phyloP scores from a whole-genome alignment of 2,329 filamentous ascomycete genomes.

The Aurifilum marmelostoma region DNA sequence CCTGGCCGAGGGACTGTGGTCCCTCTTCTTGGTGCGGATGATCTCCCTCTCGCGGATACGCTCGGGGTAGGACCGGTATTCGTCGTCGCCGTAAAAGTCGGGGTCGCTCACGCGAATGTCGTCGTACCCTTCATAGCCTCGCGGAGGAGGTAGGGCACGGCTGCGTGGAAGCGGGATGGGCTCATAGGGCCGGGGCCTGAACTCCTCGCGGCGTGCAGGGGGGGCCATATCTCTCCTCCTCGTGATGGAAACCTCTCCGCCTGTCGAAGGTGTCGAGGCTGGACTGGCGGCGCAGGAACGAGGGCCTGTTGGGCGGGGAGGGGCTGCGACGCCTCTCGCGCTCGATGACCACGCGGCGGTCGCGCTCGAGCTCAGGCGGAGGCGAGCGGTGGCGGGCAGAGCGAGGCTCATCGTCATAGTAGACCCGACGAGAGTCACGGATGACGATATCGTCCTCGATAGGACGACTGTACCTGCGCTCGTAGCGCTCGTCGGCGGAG shows the following conservation, averaged over 20 bases:
- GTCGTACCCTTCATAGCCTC: constrained; percentile 62
- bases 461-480: constrained; percentile 47
- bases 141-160: constrained; percentile 61
- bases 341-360: constrained; percentile 59
- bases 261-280: constrained; percentile 91
- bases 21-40: constrained; percentile 51
- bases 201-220: constrained; percentile 56
- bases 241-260: constrained; percentile 56
- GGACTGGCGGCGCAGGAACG: constrained; percentile 77
- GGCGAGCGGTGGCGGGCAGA: constrained; percentile 38
- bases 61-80: constrained; percentile 66
- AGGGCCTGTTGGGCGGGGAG: constrained; percentile 63
- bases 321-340: constrained; percentile 54
- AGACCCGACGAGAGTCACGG: constrained; percentile 52
- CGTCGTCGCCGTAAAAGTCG: constrained; percentile 71
- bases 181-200: constrained; percentile 52
- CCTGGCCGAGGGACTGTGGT: constrained; percentile 46
- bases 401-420: constrained; percentile 58
- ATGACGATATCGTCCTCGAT: constrained; percentile 52
- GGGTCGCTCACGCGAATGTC: constrained; percentile 71
- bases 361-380: constrained; percentile 53
- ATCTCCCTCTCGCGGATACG: constrained; percentile 65
- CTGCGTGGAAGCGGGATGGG: constrained; percentile 73
- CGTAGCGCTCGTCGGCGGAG: constrained; percentile 53
- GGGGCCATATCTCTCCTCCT: constrained; percentile 65